Base-by-base conservation (phyloP, 1,139 yeast species). In the Protomyces inundatus region DNA sequence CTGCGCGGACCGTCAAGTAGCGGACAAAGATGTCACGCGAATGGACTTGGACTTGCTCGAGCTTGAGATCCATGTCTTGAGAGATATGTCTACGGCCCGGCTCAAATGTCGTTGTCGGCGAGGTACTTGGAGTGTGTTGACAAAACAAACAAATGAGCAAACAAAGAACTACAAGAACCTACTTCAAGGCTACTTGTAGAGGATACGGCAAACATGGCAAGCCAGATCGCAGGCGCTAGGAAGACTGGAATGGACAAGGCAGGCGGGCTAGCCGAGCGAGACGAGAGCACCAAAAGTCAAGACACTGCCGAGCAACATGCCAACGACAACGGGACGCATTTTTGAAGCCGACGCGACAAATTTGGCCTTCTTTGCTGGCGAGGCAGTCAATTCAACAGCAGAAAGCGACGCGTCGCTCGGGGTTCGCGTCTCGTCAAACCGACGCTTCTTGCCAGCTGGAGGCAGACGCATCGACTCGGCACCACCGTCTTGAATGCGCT, bases 11-110 rank as follows among this genome's bases (percentile, higher is more conserved):
- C 68, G 84, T 82, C 66, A 90, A 84, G 98, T 98, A 93, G 70
- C 91, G 89, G 70, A 90, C 87, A 68, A 90, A 83, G 72, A 88
- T 90, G 67, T 93, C 87, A 73, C 89, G 87, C 64, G 95, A 86
- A 71, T 90, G 96, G 48, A 93, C 85, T 74, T 91, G 97, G 65
- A 91, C 81, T 1, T 90, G 85, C 74, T 90, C 97, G 14, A 60
- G 58, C 53, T 58, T 58, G 45, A 58, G 56, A n/a, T 58, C 62
- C 42, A 52, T 42, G 7, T 1, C 2, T 1, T 14, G 12, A 9
- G 5, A 10, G 12, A 30, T 30, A 42, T 42, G 32, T 6, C 30
- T 23, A 14, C 30, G 9, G 3, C 9, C 23, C 16, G 32, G 6
- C 23, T 42, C 12, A 5, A 39, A 14, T 39, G 42, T 39, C 42